These are phyloP conservation scores for Magnolia kwangsiensis DNA, from an alignment of 164 flowering plant species.

Conservation along the genomic window DNA sequence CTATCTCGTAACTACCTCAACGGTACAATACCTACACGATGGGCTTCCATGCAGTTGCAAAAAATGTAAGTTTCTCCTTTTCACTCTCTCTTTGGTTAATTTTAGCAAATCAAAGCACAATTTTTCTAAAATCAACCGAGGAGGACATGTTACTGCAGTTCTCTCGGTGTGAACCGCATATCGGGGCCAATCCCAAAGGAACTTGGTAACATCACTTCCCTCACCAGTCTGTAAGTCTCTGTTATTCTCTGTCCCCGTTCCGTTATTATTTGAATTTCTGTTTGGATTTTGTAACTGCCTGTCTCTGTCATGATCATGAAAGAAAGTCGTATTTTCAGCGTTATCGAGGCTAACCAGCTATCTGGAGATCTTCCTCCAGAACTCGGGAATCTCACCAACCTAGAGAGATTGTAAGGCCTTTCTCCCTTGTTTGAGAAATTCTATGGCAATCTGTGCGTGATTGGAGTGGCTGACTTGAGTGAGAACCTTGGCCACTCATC, in stretches of 20 bases:
- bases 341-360: conserved; percentile 29
- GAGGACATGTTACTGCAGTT: conserved; percentile 36
- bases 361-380: conserved; percentile 32
- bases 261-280: background rate
- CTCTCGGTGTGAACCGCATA: conserved; percentile 35
- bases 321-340: conserved; percentile 17
- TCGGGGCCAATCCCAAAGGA: conserved; percentile 22
- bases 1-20: conserved; percentile 57
- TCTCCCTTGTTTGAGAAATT: background rate
- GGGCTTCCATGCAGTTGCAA: conserved; percentile 48
- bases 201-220: conserved; percentile 35
- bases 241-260: background rate
- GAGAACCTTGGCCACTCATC: too few relatives aligned
- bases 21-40: conserved; percentile 64
- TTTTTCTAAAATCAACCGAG: too few relatives aligned
- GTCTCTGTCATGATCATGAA: background rate
- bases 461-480: too few relatives aligned
- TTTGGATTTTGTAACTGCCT: background rate
- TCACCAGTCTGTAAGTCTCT: conserved; percentile 35
- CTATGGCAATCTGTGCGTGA: too few relatives aligned
- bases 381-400: conserved; percentile 29
- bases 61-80: conserved; percentile 35
- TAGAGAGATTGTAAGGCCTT: conserved; percentile 23
- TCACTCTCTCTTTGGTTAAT: too few relatives aligned
- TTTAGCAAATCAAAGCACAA: too few relatives aligned